phyloP scores from a whole-genome alignment of 495 filamentous ascomycete genomes.

The Glonium stellatum region DNA sequence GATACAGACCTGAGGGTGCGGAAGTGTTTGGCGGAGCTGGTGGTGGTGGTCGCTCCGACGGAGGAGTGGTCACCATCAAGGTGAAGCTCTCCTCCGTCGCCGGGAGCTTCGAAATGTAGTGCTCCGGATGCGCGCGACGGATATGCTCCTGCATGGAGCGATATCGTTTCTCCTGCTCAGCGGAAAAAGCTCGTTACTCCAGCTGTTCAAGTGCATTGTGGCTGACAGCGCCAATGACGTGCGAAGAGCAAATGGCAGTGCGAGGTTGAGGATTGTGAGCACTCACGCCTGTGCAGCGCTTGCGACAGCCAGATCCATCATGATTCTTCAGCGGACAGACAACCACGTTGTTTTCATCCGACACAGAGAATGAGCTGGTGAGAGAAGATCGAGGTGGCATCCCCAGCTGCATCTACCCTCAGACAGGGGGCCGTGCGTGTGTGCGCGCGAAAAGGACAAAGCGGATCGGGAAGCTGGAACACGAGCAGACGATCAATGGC shows the following conservation, averaged over 20 bases:
- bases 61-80: slow-evolving; percentile 87
- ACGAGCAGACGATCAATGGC: slow-evolving; percentile 19
- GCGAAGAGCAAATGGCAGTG: slow-evolving; percentile 8
- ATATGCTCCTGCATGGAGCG: slow-evolving; percentile 99
- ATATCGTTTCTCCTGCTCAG: slow-evolving; percentile 81
- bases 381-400: slow-evolving; percentile 86
- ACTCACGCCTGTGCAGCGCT: slow-evolving; percentile 93
- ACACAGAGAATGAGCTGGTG: slow-evolving; percentile 85
- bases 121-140: slow-evolving; percentile 90
- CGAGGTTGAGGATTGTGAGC: slow-evolving; percentile 2
- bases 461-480: background rate
- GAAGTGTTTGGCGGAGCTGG: slow-evolving; percentile 35
- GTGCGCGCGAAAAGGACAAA: slow-evolving; percentile 4
- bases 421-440: slow-evolving; percentile 20
- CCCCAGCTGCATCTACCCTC: slow-evolving; percentile 39
- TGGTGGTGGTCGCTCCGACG: slow-evolving; percentile 65
- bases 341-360: slow-evolving; percentile 89
- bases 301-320: slow-evolving; percentile 94
- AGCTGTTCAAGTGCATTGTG: slow-evolving; percentile 9
- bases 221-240: slow-evolving; percentile 10
- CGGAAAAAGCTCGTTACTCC: slow-evolving; percentile 7
- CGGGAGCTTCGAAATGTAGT: slow-evolving; percentile 97
- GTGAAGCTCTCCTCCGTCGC: slow-evolving; percentile 97
- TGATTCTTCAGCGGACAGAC: slow-evolving; percentile 94
- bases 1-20: slow-evolving; percentile 30